Conservation (phyloP, 164 flowering plant species). For the Umbellularia californica region DNA sequence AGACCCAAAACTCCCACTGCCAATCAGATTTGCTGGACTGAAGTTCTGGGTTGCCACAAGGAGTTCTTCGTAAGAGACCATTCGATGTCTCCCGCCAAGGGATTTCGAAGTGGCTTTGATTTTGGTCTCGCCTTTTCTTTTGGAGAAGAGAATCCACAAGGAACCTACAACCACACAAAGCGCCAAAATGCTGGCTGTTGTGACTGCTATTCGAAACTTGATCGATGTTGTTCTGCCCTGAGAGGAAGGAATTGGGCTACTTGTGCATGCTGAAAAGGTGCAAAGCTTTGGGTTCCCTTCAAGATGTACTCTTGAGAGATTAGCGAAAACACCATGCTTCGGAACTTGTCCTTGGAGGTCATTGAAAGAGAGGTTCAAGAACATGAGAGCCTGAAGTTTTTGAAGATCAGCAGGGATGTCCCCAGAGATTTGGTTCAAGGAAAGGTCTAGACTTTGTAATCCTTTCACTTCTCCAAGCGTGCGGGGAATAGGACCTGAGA, state of each 20-base stretch:
- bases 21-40: conserved; percentile 32
- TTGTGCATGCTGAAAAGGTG: no score
- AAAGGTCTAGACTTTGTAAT: no score
- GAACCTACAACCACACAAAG: background rate
- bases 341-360: no score
- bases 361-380: no score
- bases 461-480: no score
- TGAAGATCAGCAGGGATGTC: no score
- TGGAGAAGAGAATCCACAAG: background rate
- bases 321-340: no score
- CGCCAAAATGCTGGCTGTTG: background rate
- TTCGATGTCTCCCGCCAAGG: conserved; percentile 12
- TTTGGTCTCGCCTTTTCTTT: background rate
- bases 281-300: no score
- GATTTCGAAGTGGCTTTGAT: background rate
- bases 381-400: no score
- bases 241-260: background rate
- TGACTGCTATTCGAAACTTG: background rate
- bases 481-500: no score
- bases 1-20: conserved; percentile 51
- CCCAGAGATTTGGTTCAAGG: no score
- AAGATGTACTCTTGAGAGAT: no score
- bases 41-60: conserved; percentile 35
- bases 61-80: conserved; percentile 36
- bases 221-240: background rate